Percentiles rank a stretch among this genome's conserved stretches.
These are phyloP conservation scores for Lactuca sativa DNA, from an alignment of 129 eudicot species.

Conservation along the genomic window DNA sequence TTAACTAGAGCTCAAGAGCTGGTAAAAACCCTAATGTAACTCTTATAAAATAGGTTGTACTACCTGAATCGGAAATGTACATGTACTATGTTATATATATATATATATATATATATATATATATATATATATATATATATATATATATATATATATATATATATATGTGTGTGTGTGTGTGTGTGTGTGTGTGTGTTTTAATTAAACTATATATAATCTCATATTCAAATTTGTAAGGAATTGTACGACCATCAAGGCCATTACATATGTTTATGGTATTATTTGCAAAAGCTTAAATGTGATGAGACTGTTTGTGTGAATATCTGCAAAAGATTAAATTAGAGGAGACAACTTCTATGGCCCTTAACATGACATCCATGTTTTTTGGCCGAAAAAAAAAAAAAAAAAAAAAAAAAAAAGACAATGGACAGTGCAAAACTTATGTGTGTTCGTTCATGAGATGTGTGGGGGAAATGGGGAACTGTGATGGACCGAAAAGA, in stretches of 20 bases:
- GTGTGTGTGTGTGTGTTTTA: no score
- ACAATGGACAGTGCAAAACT: background rate
- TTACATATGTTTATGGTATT: no score
- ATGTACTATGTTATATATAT: background rate
- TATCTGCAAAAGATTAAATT: background rate
- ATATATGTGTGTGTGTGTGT: no score
- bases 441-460: background rate
- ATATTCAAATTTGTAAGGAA: background rate
- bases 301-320: background rate
- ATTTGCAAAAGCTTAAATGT: no score
- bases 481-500: background rate
- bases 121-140: no score
- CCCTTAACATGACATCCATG: constrained; percentile 13
- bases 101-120: no score
- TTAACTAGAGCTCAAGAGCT: background rate
- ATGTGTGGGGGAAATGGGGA: constrained; percentile 12
- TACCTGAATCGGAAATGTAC: background rate
- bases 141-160: no score
- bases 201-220: no score
- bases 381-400: background rate
- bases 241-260: background rate
- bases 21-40: background rate
- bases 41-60: background rate
- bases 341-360: constrained; percentile 1
- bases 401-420: background rate